Evolutionary conservation across 177 flowering plant species (phyloP).

Genomic region (Vitis hybrid): DNA sequence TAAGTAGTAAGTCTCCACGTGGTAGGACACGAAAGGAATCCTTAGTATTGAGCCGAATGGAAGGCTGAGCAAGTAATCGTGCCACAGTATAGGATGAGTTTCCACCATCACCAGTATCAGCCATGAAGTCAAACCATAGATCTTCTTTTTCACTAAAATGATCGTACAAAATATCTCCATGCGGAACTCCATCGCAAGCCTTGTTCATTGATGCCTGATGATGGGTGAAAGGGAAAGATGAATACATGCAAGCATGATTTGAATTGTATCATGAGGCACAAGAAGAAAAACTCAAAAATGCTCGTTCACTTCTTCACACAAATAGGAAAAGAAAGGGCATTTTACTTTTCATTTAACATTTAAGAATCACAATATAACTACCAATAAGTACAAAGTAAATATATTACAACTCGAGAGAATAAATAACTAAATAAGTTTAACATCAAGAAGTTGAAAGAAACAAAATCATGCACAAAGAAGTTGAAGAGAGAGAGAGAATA

Average conservation of each 20-base stretch:
- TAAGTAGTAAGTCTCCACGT: conserved; percentile 80
- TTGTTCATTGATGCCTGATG: conserved; percentile 90
- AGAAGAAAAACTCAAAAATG: too few relatives aligned
- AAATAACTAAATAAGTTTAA: too few relatives aligned
- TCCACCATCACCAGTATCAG: conserved; percentile 99
- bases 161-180: conserved; percentile 70
- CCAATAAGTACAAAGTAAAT: too few relatives aligned
- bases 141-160: conserved; percentile 80
- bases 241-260: neutral
- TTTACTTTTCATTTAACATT: too few relatives aligned
- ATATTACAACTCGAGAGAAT: too few relatives aligned
- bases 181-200: conserved; percentile 52
- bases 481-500: too few relatives aligned
- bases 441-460: too few relatives aligned
- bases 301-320: too few relatives aligned
- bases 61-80: conserved; percentile 89
- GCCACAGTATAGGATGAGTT: conserved; percentile 93
- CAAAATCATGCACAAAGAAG: too few relatives aligned
- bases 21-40: conserved; percentile 49
- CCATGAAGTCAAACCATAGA: conserved; percentile 99
- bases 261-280: neutral
- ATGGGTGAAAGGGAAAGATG: conserved; percentile 2
- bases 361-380: too few relatives aligned
- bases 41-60: conserved; percentile 31
- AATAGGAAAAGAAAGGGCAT: too few relatives aligned